Evolutionary conservation across 495 filamentous ascomycete genomes (phyloP), one percentile per base, ranked within the genome.

Genomic region (Podospora fimiseda): DNA sequence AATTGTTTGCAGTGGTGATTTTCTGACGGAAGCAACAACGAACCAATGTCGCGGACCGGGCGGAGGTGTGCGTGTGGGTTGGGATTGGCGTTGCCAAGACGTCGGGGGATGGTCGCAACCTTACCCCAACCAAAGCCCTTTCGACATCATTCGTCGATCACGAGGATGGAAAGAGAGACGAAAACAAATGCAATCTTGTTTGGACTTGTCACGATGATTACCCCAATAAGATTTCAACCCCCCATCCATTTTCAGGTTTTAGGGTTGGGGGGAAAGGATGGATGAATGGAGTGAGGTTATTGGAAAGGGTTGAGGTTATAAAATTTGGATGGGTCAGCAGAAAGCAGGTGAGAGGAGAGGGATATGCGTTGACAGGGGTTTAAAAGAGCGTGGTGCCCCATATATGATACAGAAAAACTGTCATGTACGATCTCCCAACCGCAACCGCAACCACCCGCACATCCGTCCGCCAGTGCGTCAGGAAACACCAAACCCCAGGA

Each of bases 141-240:
- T 47, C 23, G 44, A 47, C 44, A 47, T 33, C 23, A 47, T 47
- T 20, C 44, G 44, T 14, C 44, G 23, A 47, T 30, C 44, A 47
- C 15, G 20, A 33, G 23, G 44, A n/a, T n/a, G n/a, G n/a, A n/a
- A n/a, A n/a, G n/a, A n/a, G n/a, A n/a, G n/a, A n/a, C n/a, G n/a
- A n/a, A 2, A 47, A 27, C 9, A 47, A 23, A 14, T 24, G n/a
- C n/a, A n/a, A n/a, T n/a, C n/a, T n/a, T n/a, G n/a, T n/a, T n/a
- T n/a, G n/a, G n/a, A n/a, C n/a, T n/a, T n/a, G n/a, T n/a, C n/a
- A n/a, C n/a, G n/a, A n/a, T n/a, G n/a, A n/a, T n/a, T n/a, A n/a
- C n/a, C n/a, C n/a, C n/a, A n/a, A n/a, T n/a, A n/a, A n/a, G n/a
- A n/a, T n/a, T n/a, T n/a, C n/a, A n/a, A n/a, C n/a, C n/a, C n/a